Base-by-base conservation (phyloP, 768 basidiomycete genomes). In the Calocybe gangraenosa region DNA sequence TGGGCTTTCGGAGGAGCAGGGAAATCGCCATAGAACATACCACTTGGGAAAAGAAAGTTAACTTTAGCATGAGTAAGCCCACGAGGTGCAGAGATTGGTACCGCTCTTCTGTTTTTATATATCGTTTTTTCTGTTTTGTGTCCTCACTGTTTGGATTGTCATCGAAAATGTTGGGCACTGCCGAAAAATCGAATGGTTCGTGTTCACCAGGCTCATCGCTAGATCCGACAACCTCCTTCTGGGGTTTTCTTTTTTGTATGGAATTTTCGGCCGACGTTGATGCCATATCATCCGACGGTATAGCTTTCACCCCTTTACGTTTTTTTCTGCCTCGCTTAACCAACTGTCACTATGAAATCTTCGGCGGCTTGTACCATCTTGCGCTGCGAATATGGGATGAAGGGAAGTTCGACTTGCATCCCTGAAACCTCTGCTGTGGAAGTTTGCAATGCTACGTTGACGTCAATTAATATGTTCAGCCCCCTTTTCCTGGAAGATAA, bases 341-440 rank as follows among this genome's bases (percentile, higher is more conserved):
- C 87, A 14, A 89, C 85, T 11, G 85, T 73, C 5, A 90, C 78
- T 42, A 92, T 82, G 1, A 78, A 69, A 56, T 87, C 88, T 36
- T 82, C 79, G 23, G 65, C 65, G 22, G 56, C 34, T 30, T 55
- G 51, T 36, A 61, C 59, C 17, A 51, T 60, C 2, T 58, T 62
- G 15, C 91, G 78, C 55, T 81, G 74, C 0, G 77, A 63, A 1
- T 79, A 73, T 37, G 90, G 90, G 7, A 94, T 72, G 51, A 83
- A 94, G 1, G 91, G 81, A 6, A 92, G 77, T 62, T 91, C 89
- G 28, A 79, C 74, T 42, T 81, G 75, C 62, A 71, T 75, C 18
- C 66, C 69, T 42, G 59, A 61, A 44, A 52, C 35, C 43, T 66
- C 69, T 40, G 58, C 56, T 44, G 50, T 35, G 40, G 57, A 47